Evolutionary conservation across 768 basidiomycete genomes (phyloP), one percentile per base, ranked within the genome.

Genomic region (Xerocomus brunneocitrinus): DNA sequence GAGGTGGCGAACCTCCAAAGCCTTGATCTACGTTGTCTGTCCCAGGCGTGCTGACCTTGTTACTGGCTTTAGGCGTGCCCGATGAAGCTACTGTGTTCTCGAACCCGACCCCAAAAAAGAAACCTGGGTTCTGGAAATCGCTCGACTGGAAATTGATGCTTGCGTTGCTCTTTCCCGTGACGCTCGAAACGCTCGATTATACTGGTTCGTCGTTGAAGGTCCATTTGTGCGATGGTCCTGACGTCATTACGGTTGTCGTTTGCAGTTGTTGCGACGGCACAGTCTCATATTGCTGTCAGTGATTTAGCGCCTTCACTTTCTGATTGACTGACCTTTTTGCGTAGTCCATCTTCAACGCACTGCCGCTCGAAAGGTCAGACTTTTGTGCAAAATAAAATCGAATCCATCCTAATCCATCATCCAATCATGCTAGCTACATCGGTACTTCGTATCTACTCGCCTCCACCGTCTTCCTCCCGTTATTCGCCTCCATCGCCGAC

Each of bases 361-460:
- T 68, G 5, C 52, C 59, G 7, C 55, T 68, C 10, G 47, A 68
- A 58, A 64, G 67, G 67, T 66, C 16, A 35, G 51, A 40, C 24
- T 12, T 25, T 22, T 25, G 45, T 8, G 10, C 3, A 10, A 19
- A 19, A 25, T 12, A 3, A 8, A 3, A 12, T 0, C 2, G 4
- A 41, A 35, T 28, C 36, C 9, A 31, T 35, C 16, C 10, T 39
- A 22, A 27, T 49, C 35, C 36, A 24, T 27, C 19, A 27, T n/a
- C 27, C 7, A 10, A 28, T 35, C 13, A 12, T 13, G 27, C 10
- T 12, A 75, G 79, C 50, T 79, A 74, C 53, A 74, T 81, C 19
- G 79, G 80, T 39, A 81, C 79, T 1, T 59, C 73, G 2, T 80
- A 81, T 51, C 63, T 80, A 24, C 67, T 81, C 14, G 73, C 80